phyloP scores from a whole-genome alignment of 2,329 filamentous ascomycete genomes.

The Thermothelomyces thermophilus region DNA sequence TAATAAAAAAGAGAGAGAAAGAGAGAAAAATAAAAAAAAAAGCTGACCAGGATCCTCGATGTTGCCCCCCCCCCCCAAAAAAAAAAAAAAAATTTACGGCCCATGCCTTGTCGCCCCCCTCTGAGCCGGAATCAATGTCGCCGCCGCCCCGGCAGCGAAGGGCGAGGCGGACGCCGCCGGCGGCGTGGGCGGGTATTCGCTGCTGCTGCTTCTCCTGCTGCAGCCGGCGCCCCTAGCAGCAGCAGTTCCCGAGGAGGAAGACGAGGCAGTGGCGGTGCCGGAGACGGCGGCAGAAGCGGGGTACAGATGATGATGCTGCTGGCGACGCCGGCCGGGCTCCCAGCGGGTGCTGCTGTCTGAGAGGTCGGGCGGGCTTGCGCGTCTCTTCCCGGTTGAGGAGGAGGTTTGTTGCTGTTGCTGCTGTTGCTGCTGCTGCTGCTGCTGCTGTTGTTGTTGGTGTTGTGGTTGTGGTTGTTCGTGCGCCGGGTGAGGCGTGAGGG shows the following conservation, averaged over 20 bases:
- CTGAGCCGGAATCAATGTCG: no score
- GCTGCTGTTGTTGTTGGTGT: background rate
- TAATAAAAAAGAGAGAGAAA: constrained; percentile 10
- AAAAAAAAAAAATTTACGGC: no score
- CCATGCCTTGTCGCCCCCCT: no score
- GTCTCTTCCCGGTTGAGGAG: constrained; percentile 45
- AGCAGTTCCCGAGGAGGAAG: no score
- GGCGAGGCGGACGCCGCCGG: background rate
- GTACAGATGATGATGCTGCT: constrained; percentile 12
- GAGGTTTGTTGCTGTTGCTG: background rate
- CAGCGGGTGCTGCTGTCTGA: constrained; percentile 25
- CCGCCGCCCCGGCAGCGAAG: background rate
- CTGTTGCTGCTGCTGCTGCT: constrained; percentile 5
- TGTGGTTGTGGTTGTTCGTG: no score
- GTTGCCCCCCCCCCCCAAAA: background rate
- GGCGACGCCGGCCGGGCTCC: constrained; percentile 39
- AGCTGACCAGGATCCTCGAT: background rate
- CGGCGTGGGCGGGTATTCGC: background rate
- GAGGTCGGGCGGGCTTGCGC: constrained; percentile 43
- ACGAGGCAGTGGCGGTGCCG: no score
- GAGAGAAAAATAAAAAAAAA: background rate
- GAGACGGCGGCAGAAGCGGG: no score
- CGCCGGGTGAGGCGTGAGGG: constrained; percentile 30
- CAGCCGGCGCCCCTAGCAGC: no score
- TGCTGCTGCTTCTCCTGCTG: background rate